Conservation (phyloP, 1,139 yeast genomes). For the Hemisphaericaspora xylofermentans region DNA sequence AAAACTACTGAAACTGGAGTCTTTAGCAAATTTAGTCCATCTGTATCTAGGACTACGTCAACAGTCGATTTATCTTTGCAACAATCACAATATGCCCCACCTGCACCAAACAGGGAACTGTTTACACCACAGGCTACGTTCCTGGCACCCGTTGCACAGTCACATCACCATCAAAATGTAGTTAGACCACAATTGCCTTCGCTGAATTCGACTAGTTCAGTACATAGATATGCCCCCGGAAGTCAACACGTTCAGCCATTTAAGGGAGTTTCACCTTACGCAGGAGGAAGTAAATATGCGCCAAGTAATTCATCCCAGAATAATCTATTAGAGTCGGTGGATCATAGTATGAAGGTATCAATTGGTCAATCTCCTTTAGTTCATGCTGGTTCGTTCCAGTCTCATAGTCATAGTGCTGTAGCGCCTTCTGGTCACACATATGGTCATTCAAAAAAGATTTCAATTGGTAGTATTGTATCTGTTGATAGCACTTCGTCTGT, state of each 20-base stretch:
- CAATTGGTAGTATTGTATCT: slow-evolving; percentile 27
- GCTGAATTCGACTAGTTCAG: slow-evolving; percentile 16
- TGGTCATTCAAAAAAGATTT: slow-evolving; percentile 20
- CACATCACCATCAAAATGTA: not conserved
- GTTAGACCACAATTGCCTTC: slow-evolving; percentile 17
- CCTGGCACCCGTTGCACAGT: not conserved
- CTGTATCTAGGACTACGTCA: slow-evolving; percentile 55
- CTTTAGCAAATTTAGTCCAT: slow-evolving; percentile 73
- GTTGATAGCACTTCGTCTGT: slow-evolving; percentile 21
- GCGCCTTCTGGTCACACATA: not conserved
- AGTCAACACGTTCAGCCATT: slow-evolving; percentile 2
- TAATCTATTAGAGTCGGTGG: slow-evolving; percentile 15
- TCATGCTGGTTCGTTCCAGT: slow-evolving; percentile 1
- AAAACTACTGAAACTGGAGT: slow-evolving; percentile 50
- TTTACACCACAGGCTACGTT: slow-evolving; percentile 1
- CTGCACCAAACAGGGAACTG: slow-evolving; percentile 4
- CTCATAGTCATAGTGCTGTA: not conserved
- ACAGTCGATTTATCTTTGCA: slow-evolving; percentile 39
- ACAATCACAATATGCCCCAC: slow-evolving; percentile 6
- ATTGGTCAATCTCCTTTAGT: slow-evolving; percentile 9
- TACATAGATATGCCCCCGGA: slow-evolving; percentile 21
- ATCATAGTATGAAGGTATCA: not conserved
- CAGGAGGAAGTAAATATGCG: slow-evolving; percentile 23
- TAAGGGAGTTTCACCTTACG: slow-evolving; percentile 1
- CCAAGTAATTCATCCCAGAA: slow-evolving; percentile 28